These are phyloP conservation scores for Citrus reticulata DNA, from an alignment of 345 rosid genomes.

Conservation along the genomic window DNA sequence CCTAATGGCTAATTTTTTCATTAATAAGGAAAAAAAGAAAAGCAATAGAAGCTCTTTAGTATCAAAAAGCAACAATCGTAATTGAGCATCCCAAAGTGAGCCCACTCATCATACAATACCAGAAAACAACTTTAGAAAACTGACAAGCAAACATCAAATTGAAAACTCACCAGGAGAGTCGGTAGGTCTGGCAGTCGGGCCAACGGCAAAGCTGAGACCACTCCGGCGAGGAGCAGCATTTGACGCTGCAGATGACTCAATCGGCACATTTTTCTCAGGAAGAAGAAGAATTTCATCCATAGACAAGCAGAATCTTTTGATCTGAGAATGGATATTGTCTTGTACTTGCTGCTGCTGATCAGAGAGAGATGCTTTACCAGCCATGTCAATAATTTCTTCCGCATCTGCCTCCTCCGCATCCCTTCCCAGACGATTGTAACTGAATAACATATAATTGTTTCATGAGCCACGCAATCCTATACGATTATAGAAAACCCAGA, in stretches of 20 bases:
- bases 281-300: conserved; percentile 75
- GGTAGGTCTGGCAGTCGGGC: conserved; percentile 32
- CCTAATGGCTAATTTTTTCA: neutral
- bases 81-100: neutral
- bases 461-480: conserved; percentile 2
- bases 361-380: conserved; percentile 55
- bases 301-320: conserved; percentile 42
- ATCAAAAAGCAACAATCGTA: neutral
- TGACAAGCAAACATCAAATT: neutral
- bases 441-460: conserved; percentile 16
- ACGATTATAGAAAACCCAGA: neutral
- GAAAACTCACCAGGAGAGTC: conserved; percentile 44
- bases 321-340: conserved; percentile 69
- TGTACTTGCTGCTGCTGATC: conserved; percentile 87
- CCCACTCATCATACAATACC: neutral
- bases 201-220: conserved; percentile 82
- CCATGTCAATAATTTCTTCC: conserved; percentile 84
- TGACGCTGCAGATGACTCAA: conserved; percentile 22
- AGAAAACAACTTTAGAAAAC: neutral
- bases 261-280: conserved; percentile 21
- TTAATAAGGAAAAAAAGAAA: neutral
- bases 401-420: conserved; percentile 77
- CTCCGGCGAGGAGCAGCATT: conserved; percentile 46
- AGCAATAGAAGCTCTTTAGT: neutral
- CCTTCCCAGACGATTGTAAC: conserved; percentile 74